These are phyloP conservation scores for Candida broadrunensis DNA, from an alignment of 805 yeast species.

Conservation along the genomic window DNA sequence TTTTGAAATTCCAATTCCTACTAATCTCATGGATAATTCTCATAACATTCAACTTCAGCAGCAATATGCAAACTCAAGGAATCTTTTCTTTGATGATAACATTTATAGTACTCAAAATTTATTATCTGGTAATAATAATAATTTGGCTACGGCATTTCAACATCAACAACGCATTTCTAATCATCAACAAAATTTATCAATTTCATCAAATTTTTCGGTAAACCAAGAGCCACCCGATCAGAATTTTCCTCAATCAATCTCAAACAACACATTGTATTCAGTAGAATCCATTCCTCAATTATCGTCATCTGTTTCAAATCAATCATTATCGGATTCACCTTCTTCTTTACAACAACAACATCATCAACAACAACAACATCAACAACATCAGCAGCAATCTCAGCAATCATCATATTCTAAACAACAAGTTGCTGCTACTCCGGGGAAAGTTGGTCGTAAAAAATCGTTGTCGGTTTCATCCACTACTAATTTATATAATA, in stretches of 20 bases:
- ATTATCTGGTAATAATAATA: not conserved
- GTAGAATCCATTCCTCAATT: slow-evolving; percentile 35
- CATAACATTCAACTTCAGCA: not conserved
- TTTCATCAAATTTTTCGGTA: slow-evolving; percentile 21
- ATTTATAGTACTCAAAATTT: not conserved
- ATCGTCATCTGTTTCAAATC: slow-evolving; percentile 33
- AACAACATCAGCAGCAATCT: slow-evolving; percentile 3
- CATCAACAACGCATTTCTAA: slow-evolving; percentile 8
- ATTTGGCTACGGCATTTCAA: not conserved
- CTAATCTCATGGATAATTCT: not conserved
- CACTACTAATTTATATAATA: slow-evolving; percentile 19
- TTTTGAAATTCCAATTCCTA: slow-evolving; percentile 1
- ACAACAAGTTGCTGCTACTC: slow-evolving; percentile 24
- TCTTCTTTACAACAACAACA: slow-evolving; percentile 16
- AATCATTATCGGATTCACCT: slow-evolving; percentile 31
- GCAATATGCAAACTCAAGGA: not conserved
- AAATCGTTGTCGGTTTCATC: slow-evolving; percentile 33
- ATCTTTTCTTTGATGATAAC: slow-evolving; percentile 1
- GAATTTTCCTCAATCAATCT: slow-evolving; percentile 12
- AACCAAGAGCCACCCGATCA: slow-evolving; percentile 18
- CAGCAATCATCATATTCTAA: slow-evolving; percentile 3
- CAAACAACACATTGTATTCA: slow-evolving; percentile 26
- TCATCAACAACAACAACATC: slow-evolving; percentile 5
- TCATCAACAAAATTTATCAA: slow-evolving; percentile 17
- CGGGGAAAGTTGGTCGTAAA: slow-evolving; percentile 29